These are phyloP conservation scores for Acacia confusa DNA, from an alignment of 306 rosid genomes.

Conservation along the genomic window DNA sequence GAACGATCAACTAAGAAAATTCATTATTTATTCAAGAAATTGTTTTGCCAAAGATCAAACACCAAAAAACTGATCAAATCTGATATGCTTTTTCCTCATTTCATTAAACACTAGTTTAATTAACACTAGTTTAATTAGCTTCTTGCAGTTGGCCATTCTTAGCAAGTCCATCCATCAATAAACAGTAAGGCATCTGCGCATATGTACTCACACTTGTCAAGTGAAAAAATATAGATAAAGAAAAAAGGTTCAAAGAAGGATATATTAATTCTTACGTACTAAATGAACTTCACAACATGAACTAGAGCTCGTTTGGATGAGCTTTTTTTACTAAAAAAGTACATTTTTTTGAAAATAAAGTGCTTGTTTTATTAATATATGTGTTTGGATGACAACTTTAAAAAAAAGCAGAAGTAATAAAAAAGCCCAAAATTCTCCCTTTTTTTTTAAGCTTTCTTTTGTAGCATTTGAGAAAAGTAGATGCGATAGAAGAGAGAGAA, in stretches of 20 bases:
- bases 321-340: no score
- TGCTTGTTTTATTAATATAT: no score
- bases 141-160: conserved; percentile 68
- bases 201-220: conserved; percentile 4
- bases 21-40: not conserved
- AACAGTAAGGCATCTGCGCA: conserved; percentile 84
- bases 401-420: no score
- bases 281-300: conserved; percentile 14
- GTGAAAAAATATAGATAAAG: conserved; percentile 5
- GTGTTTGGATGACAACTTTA: no score
- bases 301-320: no score
- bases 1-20: not conserved
- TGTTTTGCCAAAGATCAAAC: conserved; percentile 30
- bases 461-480: no score
- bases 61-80: conserved; percentile 54
- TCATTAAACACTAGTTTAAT: conserved; percentile 66
- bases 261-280: not conserved
- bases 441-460: no score
- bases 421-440: no score
- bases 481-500: no score
- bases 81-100: conserved; percentile 57
- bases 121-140: conserved; percentile 75
- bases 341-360: no score
- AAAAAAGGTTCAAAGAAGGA: conserved; percentile 1
- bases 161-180: conserved; percentile 82